phyloP scores from a whole-genome alignment of 2,329 filamentous ascomycete genomes.

The Penicillium janthinellum region DNA sequence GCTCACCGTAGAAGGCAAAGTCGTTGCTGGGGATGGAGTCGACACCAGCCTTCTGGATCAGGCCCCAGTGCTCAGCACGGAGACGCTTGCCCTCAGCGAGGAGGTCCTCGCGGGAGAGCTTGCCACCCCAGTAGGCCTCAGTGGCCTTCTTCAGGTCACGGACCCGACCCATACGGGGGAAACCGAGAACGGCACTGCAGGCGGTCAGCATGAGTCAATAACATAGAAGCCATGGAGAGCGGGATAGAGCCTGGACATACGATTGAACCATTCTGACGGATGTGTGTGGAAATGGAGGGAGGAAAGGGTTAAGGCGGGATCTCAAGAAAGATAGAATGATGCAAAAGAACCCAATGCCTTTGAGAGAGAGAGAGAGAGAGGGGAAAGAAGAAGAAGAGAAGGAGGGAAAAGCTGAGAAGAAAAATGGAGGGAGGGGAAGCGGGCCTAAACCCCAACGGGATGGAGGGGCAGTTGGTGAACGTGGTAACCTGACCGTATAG shows the following conservation, averaged over 20 bases:
- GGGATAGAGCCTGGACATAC: constrained; percentile 43
- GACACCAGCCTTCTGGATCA: constrained; percentile 98
- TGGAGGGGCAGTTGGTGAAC: constrained; percentile 15
- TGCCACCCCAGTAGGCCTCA: constrained; percentile 95
- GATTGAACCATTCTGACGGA: constrained; percentile 61
- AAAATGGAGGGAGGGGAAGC: constrained; percentile 29
- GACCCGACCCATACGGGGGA: constrained; percentile 97
- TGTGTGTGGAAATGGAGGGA: constrained; percentile 25
- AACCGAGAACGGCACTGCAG: constrained; percentile 80
- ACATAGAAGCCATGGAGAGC: background rate
- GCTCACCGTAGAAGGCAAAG: constrained; percentile 81
- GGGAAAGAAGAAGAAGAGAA: constrained; percentile 18
- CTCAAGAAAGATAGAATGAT: constrained; percentile 22
- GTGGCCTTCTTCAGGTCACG: constrained; percentile 99
- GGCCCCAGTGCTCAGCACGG: constrained; percentile 96
- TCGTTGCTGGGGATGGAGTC: constrained; percentile 99
- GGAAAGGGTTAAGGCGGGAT: constrained; percentile 8
- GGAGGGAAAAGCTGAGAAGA: constrained; percentile 25
- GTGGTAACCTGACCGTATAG: background rate
- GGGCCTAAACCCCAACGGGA: constrained; percentile 25
- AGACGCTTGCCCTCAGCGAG: constrained; percentile 95
- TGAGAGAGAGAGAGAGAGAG: constrained; percentile 21
- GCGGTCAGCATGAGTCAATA: constrained; percentile 7
- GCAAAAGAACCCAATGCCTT: constrained; percentile 29
- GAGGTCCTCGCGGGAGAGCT: constrained; percentile 88